A percentile compares a stretch with the other conserved stretches of the same genome.
These are phyloP conservation scores for Eutrema japonicum DNA, from an alignment of 345 rosid genomes.

Conservation along the genomic window DNA sequence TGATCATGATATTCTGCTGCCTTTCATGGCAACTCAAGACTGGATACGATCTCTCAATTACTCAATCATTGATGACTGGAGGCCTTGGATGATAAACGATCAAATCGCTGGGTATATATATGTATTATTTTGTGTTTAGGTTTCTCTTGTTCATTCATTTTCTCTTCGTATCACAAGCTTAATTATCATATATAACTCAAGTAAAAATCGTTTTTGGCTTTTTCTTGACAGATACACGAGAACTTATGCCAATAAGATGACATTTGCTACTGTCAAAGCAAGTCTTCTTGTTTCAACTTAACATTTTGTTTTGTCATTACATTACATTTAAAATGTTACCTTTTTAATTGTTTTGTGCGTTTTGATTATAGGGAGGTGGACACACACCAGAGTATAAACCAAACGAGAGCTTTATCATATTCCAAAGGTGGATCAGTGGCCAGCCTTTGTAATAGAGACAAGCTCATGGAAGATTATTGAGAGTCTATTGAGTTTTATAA, in stretches of 20 bases:
- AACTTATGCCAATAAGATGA: slow-evolving; percentile 43
- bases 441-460: slow-evolving; percentile 28
- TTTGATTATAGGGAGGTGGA: slow-evolving; percentile 41
- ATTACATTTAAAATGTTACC: background rate
- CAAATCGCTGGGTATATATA: slow-evolving; percentile 52
- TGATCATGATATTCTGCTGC: slow-evolving; percentile 54
- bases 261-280: slow-evolving; percentile 76
- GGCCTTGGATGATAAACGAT: slow-evolving; percentile 54
- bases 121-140: background rate
- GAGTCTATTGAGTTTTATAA: too few relatives aligned
- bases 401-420: slow-evolving; percentile 25
- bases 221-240: slow-evolving; percentile 54
- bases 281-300: slow-evolving; percentile 9
- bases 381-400: slow-evolving; percentile 37
- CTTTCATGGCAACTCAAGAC: slow-evolving; percentile 57
- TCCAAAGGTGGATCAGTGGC: slow-evolving; percentile 38
- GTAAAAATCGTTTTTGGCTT: background rate
- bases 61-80: slow-evolving; percentile 58
- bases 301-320: background rate
- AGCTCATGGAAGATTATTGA: background rate
- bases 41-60: slow-evolving; percentile 61
- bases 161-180: background rate
- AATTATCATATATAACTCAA: too few relatives aligned
- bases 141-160: background rate
- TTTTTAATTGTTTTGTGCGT: background rate